Evolutionary conservation across 2,329 filamentous ascomycete genomes (phyloP).

Genomic region (Sporothrix mexicana): DNA sequence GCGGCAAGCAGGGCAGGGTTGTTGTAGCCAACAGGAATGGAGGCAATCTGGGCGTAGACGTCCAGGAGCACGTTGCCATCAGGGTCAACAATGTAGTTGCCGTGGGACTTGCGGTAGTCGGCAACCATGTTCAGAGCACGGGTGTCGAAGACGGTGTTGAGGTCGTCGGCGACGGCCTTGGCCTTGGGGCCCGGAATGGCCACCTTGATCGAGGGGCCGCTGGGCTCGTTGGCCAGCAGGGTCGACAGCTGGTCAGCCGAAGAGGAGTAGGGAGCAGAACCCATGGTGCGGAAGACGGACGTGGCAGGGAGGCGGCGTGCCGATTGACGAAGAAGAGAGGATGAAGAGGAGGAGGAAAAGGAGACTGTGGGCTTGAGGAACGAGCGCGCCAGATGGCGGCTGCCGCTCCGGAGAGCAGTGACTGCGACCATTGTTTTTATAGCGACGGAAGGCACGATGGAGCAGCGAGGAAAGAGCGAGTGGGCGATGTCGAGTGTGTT

Average conservation of each 20-base stretch:
- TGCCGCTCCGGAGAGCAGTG: conserved; percentile 33
- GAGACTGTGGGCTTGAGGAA: conserved; percentile 20
- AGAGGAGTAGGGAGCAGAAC: conserved; percentile 34
- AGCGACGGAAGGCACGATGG: not conserved
- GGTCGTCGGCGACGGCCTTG: conserved; percentile 69
- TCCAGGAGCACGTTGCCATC: conserved; percentile 76
- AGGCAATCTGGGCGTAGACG: conserved; percentile 89
- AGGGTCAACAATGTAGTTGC: conserved; percentile 80
- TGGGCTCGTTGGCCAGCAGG: conserved; percentile 52
- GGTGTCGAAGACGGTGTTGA: conserved; percentile 83
- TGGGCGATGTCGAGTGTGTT: not conserved
- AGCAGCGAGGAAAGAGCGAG: conserved; percentile 18
- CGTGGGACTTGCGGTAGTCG: conserved; percentile 74
- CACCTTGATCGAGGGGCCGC: conserved; percentile 59
- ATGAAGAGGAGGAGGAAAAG: conserved; percentile 14
- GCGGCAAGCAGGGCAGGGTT: conserved; percentile 76
- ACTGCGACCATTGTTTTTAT: conserved; percentile 36
- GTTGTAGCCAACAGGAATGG: conserved; percentile 91
- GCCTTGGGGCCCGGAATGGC: conserved; percentile 78
- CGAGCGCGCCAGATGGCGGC: conserved; percentile 32
- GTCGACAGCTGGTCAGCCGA: conserved; percentile 40
- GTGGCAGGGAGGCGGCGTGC: conserved; percentile 8
- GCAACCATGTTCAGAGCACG: conserved; percentile 82
- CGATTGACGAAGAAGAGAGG: conserved; percentile 21
- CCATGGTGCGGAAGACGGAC: conserved; percentile 33